Evolutionary conservation across 176 grass and related monocot genomes (phyloP), one percentile per base, ranked within the genome.

Genomic region (Dendrocalamus sinicus): DNA sequence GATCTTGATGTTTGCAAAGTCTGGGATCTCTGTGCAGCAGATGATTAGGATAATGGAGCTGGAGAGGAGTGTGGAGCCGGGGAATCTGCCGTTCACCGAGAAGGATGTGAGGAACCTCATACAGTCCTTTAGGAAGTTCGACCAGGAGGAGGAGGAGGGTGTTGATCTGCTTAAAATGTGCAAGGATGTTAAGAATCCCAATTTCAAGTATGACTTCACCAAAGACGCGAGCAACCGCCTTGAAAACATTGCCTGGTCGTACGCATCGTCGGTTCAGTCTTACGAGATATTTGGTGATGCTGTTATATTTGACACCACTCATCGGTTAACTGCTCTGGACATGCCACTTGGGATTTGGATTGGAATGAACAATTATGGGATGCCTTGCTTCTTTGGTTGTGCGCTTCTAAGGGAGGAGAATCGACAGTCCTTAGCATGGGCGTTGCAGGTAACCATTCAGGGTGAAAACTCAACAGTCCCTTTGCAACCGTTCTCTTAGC

Each of bases 41-140:
- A 94, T 94, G 92, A 85, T 94, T 88, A 91, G 72, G 79, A 61
- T 94, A 66, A 67, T 97, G 90, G 94, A 90, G 88, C 80, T 94
- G n/a, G 92, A 97, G 65, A 94, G 87, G 80, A 47, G 88, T 78
- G 30, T 94, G 4, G 79, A 92, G 85, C 90, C 92, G 0, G 92
- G 94, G 20, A 84, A 71, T 46, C 89, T 97, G 54, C 87, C 82
- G 32, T 97, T 94, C 54, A 94, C 92, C 0, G 90, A 97, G 46
- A 97, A 97, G 83, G 92, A 97, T 84, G 92, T 92, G 48, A 90
- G 92, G 24, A 94, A 94, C n/a, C 84, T 97, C 57, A 92, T 97
- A 44, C 90, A 92, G n/a, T 88, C 87, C 24, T 90, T 88, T 19
- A 89, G 85, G 81, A 97, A 88, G 85, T 59, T 76, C 30, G 86